These are phyloP conservation scores for Cercospora beticola DNA, from an alignment of 2,329 filamentous ascomycete genomes.

Conservation along the genomic window DNA sequence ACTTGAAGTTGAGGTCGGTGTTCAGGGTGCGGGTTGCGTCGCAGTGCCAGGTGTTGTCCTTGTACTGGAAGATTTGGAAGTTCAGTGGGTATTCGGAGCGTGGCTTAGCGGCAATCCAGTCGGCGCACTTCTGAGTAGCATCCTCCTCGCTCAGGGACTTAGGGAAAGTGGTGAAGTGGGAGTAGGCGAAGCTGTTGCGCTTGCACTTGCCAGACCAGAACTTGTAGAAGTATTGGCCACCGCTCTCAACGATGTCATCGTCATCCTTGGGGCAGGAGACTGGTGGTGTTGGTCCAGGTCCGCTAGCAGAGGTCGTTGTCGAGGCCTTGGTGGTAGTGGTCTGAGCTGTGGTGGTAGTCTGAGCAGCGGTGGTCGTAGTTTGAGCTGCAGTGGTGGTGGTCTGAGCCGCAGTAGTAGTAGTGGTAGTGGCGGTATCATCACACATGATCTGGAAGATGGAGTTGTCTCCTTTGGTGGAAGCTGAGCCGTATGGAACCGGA, in stretches of 20 bases:
- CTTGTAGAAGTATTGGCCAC: constrained; percentile 1
- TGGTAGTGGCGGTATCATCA: neutral
- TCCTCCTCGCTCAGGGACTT: neutral
- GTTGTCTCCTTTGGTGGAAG: neutral
- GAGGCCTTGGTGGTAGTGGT: neutral
- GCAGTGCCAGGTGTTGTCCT: neutral
- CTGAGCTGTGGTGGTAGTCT: neutral
- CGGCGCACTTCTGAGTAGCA: neutral
- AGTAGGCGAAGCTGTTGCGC: neutral
- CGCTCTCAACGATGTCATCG: neutral
- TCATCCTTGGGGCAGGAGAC: neutral
- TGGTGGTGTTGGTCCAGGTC: neutral
- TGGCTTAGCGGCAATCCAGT: neutral
- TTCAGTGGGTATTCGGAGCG: neutral
- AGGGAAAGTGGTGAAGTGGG: neutral
- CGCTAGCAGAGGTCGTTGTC: neutral
- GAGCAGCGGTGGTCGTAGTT: neutral
- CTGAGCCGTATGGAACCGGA: neutral
- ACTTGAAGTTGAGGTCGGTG: neutral
- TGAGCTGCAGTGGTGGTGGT: neutral
- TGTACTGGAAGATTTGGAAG: neutral
- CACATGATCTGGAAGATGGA: constrained; percentile 4
- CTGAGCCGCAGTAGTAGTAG: neutral
- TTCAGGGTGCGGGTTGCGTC: neutral
- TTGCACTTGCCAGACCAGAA: constrained; percentile 4